Evolutionary conservation across 352 stramenopile species (phyloP).

Genomic region (Globisporangium sylvaticum): DNA sequence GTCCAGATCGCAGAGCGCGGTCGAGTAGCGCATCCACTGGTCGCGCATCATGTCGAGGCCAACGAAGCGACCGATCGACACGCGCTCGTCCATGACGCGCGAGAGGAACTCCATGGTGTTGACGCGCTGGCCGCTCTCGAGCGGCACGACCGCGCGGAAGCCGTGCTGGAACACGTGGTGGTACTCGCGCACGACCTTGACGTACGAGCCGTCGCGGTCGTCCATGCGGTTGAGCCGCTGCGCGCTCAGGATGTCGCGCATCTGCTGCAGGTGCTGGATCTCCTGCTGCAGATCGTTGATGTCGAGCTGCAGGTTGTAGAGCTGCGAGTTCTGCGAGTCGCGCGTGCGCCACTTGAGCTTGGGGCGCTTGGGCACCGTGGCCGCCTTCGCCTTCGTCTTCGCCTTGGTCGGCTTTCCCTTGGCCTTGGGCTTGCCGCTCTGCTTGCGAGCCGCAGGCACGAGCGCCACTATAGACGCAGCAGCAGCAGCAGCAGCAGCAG

Average conservation of each 20-base stretch:
- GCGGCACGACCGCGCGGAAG: conserved; percentile 23
- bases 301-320: conserved; percentile 61
- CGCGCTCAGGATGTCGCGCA: conserved; percentile 25
- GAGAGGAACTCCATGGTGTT: conserved; percentile 36
- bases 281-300: conserved; percentile 41
- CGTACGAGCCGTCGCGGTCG: conserved; percentile 38
- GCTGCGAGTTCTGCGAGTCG: conserved; percentile 46
- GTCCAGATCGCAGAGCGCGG: conserved; percentile 30
- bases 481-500: not conserved
- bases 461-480: not conserved
- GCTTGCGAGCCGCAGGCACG: not conserved
- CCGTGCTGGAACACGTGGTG: conserved; percentile 53
- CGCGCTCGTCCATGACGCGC: conserved; percentile 42
- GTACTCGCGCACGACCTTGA: conserved; percentile 51
- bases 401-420: conserved; percentile 6
- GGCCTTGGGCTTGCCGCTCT: not conserved
- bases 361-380: conserved; percentile 8
- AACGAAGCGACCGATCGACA: conserved; percentile 35
- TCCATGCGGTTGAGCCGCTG: conserved; percentile 37
- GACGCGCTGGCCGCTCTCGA: conserved; percentile 8
- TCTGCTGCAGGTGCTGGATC: conserved; percentile 33
- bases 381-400: not conserved
- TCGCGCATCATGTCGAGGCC: conserved; percentile 45
- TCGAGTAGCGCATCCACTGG: conserved; percentile 50
- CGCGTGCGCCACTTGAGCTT: conserved; percentile 58